phyloP scores from a whole-genome alignment of 176 grass and related monocot genomes.

The Musa acuminata region DNA sequence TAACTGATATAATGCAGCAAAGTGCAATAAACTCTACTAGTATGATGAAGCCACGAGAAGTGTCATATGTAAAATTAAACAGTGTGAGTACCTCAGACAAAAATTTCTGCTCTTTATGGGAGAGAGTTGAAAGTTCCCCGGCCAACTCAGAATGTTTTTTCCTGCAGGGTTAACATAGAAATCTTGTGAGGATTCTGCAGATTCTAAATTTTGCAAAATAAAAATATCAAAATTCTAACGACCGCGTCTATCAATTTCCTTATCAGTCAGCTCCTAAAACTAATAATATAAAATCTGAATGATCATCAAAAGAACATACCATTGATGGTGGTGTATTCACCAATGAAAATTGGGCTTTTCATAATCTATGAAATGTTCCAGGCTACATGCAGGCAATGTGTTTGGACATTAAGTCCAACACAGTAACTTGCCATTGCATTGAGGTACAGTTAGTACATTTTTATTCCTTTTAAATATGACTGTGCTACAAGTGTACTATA shows the following conservation, averaged over 20 bases:
- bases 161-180: constrained; percentile 29
- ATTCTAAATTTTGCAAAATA: not conserved
- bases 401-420: no score
- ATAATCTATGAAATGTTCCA: no score
- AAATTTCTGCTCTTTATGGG: constrained; percentile 77
- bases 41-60: not conserved
- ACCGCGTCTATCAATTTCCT: not conserved
- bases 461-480: no score
- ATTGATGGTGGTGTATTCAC: no score
- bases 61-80: not conserved
- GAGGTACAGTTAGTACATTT: no score
- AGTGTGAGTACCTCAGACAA: constrained; percentile 60
- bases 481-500: no score
- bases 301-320: no score
- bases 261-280: not conserved
- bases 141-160: constrained; percentile 84
- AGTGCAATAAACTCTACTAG: not conserved
- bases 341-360: no score
- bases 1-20: not conserved
- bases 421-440: no score
- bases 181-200: not conserved
- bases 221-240: not conserved
- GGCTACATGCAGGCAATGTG: no score
- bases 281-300: no score
- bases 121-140: constrained; percentile 70